Evolutionary conservation across 2,329 filamentous ascomycete species (phyloP), one percentile per base, ranked within the genome.

Genomic region (Scedosporium dehoogii): DNA sequence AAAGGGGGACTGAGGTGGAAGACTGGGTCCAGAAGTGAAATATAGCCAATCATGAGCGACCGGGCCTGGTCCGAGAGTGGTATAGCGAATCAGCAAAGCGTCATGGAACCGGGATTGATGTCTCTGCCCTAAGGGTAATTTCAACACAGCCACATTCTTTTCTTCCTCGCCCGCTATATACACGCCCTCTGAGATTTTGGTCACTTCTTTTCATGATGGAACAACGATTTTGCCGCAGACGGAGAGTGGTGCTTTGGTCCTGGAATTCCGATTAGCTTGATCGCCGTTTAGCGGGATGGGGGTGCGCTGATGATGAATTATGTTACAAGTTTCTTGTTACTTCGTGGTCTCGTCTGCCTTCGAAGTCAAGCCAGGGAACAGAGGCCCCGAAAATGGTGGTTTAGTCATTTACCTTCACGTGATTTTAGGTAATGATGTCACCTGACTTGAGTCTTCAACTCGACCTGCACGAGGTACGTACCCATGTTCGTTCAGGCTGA

Each of bases 101-200:
- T 55, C 23, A 23, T 27, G 51, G 51, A 55, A 55, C 51, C 51
- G 12, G 21, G 51, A 55, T 55, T 14, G 51, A 9, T 55, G 51
- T 25, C 51, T 55, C 51, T 55, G 51, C 51, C 51, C 51, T 55
- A 55, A 55, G 23, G 51, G 51, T 27, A 55, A 55, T 55, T 55
- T 55, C 21, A 55, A 27, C 51, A 55, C 51, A 55, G 51, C 51
- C 51, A 55, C 51, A 55, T 23, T 55, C n/a, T 18, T 21, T 23
- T 18, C 18, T 4, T 55, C 33, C 33, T 38, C 5, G 23, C 16
- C 51, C 51, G 23, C 51, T 48, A 48, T 18, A 10, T 48, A 21
- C 44, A 48, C 44, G 44, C 44, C 44, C 44, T 21, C 44, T 3
- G 12, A 3, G 10, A 38, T 38, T 38, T 10, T 38, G 3, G 12